Base-by-base conservation (phyloP, 495 filamentous ascomycete genomes). In the Neurospora sp. region DNA sequence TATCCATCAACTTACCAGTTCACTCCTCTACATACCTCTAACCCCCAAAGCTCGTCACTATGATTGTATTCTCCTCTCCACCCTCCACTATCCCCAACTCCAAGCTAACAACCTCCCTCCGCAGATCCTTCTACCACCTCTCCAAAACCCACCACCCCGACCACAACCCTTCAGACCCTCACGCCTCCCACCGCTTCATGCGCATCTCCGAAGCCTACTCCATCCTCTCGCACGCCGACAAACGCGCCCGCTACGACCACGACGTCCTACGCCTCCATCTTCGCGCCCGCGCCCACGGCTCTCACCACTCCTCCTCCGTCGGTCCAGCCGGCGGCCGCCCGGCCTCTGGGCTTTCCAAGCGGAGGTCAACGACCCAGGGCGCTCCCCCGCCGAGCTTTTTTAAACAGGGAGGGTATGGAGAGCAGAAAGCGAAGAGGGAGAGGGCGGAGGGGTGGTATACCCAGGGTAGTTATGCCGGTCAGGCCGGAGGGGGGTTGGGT, bases 81-180 rank as follows among this genome's bases (percentile, higher is more conserved):
- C 4, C 35, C 35, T 0, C 35, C 35, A 0, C 35, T 35, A 35
- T 35, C 31, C 68, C 45, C 14, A 70, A 80, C 31, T 14, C 14
- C 72, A 38, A n/a, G 5, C 20, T 35, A 38, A 31, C 53, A 8
- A 31, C 3, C 20, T 2, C 22, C 9, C n/a, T 20, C 7, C 40
- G 42, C 73, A 92, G 91, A 76, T 90, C 94, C 86, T 99, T 96
- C 88, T 98, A 97, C 87, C 77, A 84, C 75, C 92, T 99, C 79
- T 97, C 94, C 82, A 96, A 97, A 83, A 81, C 84, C 69, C 92
- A 97, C 88, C 96, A 99, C 84, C 96, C 96, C 16, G 96, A 99
- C 88, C 90, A 87, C 82, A 96, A 98, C 86, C 92, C 86, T 72
- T 69, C 83, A 73, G 90, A 97, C 83, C 90, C 92, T 1, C 79